Percentiles rank a stretch among this genome's conserved stretches.
Conservation (phyloP, 495 filamentous ascomycete genomes). For the Podospora fimiseda region DNA sequence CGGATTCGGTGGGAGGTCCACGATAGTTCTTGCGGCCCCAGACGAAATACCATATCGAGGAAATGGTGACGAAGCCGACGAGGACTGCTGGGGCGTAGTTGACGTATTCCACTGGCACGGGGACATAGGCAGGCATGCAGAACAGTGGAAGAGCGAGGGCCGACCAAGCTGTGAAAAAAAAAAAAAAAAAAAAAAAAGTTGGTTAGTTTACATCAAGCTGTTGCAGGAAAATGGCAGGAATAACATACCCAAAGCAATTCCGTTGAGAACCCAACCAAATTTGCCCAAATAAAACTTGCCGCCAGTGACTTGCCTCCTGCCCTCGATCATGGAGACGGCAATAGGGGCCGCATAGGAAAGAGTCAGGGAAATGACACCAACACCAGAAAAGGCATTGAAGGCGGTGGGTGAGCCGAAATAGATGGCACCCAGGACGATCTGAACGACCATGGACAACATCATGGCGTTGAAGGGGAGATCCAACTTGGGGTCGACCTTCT, state of each 20-base stretch:
- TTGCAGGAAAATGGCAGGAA: not conserved
- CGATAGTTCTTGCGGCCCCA: constrained; percentile 64
- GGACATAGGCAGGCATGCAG: constrained; percentile 56
- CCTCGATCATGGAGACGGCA: constrained; percentile 45
- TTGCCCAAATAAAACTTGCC: constrained; percentile 51
- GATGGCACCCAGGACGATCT: constrained; percentile 43
- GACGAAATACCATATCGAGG: constrained; percentile 35
- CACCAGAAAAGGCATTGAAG: constrained; percentile 57
- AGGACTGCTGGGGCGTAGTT: constrained; percentile 61
- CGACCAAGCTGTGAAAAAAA: constrained; percentile 48
- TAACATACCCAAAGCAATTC: constrained; percentile 48
- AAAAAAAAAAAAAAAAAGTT: not conserved
- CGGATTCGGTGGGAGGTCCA: constrained; percentile 49
- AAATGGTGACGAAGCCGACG: constrained; percentile 52
- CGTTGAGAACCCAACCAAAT: constrained; percentile 51
- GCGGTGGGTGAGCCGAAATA: constrained; percentile 48
- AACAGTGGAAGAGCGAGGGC: constrained; percentile 57
- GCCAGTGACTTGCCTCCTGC: constrained; percentile 43
- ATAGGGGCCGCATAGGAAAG: constrained; percentile 56
- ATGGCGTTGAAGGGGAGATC: constrained; percentile 48
- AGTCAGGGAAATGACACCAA: constrained; percentile 55
- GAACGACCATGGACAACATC: constrained; percentile 43
- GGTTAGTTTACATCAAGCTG: too few species aligned
- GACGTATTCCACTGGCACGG: constrained; percentile 51
- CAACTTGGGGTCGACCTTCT: constrained; percentile 36